phyloP scores from a whole-genome alignment of 495 filamentous ascomycete genomes.

The Aspergillus nidulans region DNA sequence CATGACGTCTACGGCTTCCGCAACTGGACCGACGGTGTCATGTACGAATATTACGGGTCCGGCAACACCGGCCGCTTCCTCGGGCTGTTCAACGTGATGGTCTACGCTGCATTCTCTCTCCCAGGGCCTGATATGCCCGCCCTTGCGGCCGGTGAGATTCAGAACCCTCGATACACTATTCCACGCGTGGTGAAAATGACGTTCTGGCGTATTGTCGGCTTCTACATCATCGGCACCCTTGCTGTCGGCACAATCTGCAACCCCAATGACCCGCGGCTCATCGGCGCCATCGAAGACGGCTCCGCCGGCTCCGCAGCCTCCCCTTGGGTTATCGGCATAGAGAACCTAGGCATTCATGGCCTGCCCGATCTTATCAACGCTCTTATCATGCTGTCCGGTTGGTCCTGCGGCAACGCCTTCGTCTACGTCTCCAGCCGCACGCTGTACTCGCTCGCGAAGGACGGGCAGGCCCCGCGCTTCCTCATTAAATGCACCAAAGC shows the following conservation, averaged over 20 bases:
- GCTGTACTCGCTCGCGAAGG: constrained; percentile 68
- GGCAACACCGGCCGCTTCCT: constrained; percentile 36
- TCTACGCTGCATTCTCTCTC: constrained; percentile 46
- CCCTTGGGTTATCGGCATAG: constrained; percentile 55
- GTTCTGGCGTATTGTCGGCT: constrained; percentile 79
- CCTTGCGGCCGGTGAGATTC: constrained; percentile 77
- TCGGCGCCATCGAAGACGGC: constrained; percentile 44
- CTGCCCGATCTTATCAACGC: constrained; percentile 72
- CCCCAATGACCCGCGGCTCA: constrained; percentile 47
- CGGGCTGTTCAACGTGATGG: constrained; percentile 39
- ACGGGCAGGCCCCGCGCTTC: constrained; percentile 59
- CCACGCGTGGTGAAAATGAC: constrained; percentile 75
- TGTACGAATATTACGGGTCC: constrained; percentile 30
- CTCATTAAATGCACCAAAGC: constrained; percentile 26
- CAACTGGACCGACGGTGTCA: constrained; percentile 52
- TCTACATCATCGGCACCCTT: constrained; percentile 60
- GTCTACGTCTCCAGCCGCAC: constrained; percentile 71
- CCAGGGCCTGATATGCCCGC: constrained; percentile 64
- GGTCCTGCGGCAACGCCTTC: constrained; percentile 70
- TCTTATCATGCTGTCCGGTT: constrained; percentile 61
- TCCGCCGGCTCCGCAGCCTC: constrained; percentile 43
- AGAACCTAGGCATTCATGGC: constrained; percentile 54
- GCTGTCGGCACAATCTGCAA: constrained; percentile 49
- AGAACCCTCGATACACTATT: constrained; percentile 68
- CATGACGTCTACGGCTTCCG: constrained; percentile 64